phyloP scores from a whole-genome alignment of 805 yeast species.

The Diddensiella caesifluorescens region DNA sequence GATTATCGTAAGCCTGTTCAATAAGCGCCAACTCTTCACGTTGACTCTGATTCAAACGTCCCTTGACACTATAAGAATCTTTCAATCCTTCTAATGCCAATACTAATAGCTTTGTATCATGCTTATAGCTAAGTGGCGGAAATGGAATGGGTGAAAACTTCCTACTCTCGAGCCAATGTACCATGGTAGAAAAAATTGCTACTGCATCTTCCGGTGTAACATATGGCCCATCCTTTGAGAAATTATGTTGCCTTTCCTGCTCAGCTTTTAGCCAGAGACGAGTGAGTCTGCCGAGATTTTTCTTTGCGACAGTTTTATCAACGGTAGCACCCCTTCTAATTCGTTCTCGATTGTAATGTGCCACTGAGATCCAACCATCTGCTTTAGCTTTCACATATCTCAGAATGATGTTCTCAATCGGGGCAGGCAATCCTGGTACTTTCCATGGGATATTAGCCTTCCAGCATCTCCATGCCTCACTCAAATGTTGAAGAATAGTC shows the following conservation, averaged over 20 bases:
- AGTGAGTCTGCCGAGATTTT: slow-evolving; percentile 86
- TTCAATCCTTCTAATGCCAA: slow-evolving; percentile 85
- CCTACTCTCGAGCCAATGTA: slow-evolving; percentile 83
- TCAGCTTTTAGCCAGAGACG: slow-evolving; percentile 89
- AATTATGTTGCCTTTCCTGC: slow-evolving; percentile 78
- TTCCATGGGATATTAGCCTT: slow-evolving; percentile 98
- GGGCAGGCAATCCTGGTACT: slow-evolving; percentile 93
- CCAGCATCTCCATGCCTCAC: slow-evolving; percentile 99
- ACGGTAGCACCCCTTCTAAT: slow-evolving; percentile 85
- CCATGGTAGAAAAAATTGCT: slow-evolving; percentile 77
- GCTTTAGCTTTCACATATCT: slow-evolving; percentile 92
- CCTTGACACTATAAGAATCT: slow-evolving; percentile 68
- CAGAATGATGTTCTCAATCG: slow-evolving; percentile 78
- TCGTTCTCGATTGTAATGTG: slow-evolving; percentile 87
- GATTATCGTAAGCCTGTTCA: slow-evolving; percentile 95
- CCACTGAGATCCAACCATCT: slow-evolving; percentile 92
- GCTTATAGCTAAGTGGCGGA: slow-evolving; percentile 87
- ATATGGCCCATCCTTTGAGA: slow-evolving; percentile 82
- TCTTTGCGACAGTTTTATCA: slow-evolving; percentile 90
- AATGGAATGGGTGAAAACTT: slow-evolving; percentile 84
- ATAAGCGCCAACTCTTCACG: slow-evolving; percentile 89
- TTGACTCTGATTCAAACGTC: slow-evolving; percentile 77
- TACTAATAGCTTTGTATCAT: slow-evolving; percentile 84
- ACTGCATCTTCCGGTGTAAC: slow-evolving; percentile 86
- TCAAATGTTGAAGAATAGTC: slow-evolving; percentile 83